Base-by-base conservation (phyloP, 2,329 filamentous ascomycete genomes). In the Colletotrichum theobromicola region DNA sequence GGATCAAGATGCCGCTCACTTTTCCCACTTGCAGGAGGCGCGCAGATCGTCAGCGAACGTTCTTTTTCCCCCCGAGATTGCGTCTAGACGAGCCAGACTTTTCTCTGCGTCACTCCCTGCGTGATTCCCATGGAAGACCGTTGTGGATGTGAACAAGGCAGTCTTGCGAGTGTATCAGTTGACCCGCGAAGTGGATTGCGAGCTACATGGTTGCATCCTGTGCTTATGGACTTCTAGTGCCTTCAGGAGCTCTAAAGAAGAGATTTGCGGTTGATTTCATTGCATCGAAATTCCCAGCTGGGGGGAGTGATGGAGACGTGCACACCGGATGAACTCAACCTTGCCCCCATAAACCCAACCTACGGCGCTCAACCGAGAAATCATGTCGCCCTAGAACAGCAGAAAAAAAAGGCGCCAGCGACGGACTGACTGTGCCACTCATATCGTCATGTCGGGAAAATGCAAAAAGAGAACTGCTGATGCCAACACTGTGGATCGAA, bases 401-500 rank as follows among this genome's bases (percentile, higher is more conserved):
- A 15, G 0, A 2, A 61, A 21, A 8, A 58, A 16, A 32, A 0
- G 16, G 8, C 8, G 18, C 30, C 15, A 5, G 12, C n/a, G 4
- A 1, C 5, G 4, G 16, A 55, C 15, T n/a, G n/a, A 28, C 53
- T 26, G 24, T n/a, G n/a, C n/a, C 4, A 62, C 16, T n/a, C 12
- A 18, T 12, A 34, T 26, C 2, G 18, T 9, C 12, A 4, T 32
- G 21, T 18, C 4, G 7, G 7, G 42, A 53, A 21, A 30, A 16
- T 12, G 21, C 50, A 42, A 68, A 68, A 68, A 68, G 2, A 1
- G 21, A 26, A n/a, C 10, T 28, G 12, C 26, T 16, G n/a, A 7
- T 70, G 67, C 67, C 67, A 70, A 62, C 67, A 70, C 67, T 70
- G 67, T 70, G 67, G 67, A 63, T 70, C 67, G 67, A 70, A 70